Evolutionary conservation across 2,329 filamentous ascomycete genomes (phyloP), one percentile per base, ranked within the genome.

Genomic region (Epichloe amarillans): DNA sequence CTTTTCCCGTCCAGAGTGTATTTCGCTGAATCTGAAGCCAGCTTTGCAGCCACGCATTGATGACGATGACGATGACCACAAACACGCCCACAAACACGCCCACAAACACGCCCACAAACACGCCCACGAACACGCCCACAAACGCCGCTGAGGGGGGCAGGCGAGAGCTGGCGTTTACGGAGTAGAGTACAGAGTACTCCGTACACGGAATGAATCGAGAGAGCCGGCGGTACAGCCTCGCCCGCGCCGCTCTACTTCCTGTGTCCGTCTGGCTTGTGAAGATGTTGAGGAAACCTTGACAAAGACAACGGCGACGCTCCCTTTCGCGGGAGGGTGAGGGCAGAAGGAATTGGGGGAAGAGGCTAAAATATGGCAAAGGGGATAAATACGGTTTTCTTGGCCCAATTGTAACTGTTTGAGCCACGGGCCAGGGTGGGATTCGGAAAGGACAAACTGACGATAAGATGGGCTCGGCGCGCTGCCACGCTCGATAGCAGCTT

Each of bases 351-450:
- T n/a, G 38, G 43, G 6, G 6, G 3, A 39, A 19, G 11, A 39
- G 42, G 30, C 30, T 10, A 30, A 0, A 8, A 23, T 7, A 53
- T 45, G 48, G 48, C 38, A 46, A 48, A 47, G 40, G 21, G 47
- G 44, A 44, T 26, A 40, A 44, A 53, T 47, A 50, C 39, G 48
- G 39, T 36, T 26, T 50, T 47, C 40, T 39, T 39, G 44, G 46
- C 42, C 40, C 35, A 33, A 46, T 19, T 38, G 33, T 38, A 10
- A 30, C 8, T 4, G 30, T 11, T 30, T 30, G 30, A 8, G 49
- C 41, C 41, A 50, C 12, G 40, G 42, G 26, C 36, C 35, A 47
- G 35, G 46, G 36, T 47, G 46, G 36, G 17, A 46, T 38, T 23
- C 46, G 38, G 36, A 41, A 33, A 35, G 41, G 47, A n/a, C 23